Evolutionary conservation across 768 basidiomycete species (phyloP).

Genomic region (Amyloporia xantha): DNA sequence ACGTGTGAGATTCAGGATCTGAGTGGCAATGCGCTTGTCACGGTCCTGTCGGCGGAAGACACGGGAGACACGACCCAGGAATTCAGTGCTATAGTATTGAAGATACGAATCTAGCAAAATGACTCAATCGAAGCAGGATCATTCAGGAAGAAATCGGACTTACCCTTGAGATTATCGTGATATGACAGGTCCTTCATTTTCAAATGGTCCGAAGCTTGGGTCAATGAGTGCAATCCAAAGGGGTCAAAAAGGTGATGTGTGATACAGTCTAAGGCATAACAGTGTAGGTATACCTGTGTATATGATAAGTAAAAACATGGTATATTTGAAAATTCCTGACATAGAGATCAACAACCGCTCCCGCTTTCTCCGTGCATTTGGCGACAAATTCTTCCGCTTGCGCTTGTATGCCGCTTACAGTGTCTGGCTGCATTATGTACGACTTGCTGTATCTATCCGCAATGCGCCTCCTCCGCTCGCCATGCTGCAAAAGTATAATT

Average conservation of each 20-base stretch:
- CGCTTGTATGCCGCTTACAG: conserved; percentile 10
- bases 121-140: neutral
- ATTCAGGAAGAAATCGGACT: neutral
- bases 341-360: conserved; percentile 13
- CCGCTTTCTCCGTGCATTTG: conserved; percentile 6
- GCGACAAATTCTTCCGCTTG: conserved; percentile 10
- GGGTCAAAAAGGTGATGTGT: conserved; percentile 18
- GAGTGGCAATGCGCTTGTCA: conserved; percentile 6
- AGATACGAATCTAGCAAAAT: conserved; percentile 7
- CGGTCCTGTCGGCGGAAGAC: conserved; percentile 1
- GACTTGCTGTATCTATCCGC: conserved; percentile 17
- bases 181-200: conserved; percentile 15
- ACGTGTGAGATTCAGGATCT: conserved; percentile 10
- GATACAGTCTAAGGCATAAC: conserved; percentile 16
- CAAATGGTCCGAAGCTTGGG: conserved; percentile 6
- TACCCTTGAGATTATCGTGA: conserved; percentile 7
- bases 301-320: neutral
- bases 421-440: conserved; percentile 13
- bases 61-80: neutral
- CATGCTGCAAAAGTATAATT: conserved; percentile 5
- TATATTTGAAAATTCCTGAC: neutral
- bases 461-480: conserved; percentile 12
- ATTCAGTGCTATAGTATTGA: conserved; percentile 10
- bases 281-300: conserved; percentile 10
- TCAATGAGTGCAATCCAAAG: conserved; percentile 8